Evolutionary conservation across 208 protist species (phyloP).

Genomic region (Angomonas ambiguus): DNA sequence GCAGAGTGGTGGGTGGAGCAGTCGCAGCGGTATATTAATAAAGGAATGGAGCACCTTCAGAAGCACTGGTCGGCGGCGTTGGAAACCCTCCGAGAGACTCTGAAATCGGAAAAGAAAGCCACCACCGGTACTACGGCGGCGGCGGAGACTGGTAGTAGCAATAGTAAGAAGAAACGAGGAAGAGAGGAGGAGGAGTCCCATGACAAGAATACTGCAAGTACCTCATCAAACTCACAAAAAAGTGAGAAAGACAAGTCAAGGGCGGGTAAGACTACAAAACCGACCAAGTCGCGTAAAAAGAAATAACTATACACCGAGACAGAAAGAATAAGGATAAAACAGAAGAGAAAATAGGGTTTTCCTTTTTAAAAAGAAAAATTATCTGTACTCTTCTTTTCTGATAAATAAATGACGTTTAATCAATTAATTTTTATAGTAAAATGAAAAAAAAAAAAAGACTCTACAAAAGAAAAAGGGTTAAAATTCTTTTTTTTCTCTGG

Average conservation of each 20-base stretch:
- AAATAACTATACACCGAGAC: neutral
- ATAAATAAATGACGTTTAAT: neutral
- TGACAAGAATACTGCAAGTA: too few relatives aligned
- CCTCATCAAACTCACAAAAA: too few relatives aligned
- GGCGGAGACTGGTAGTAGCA: too few relatives aligned
- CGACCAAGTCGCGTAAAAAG: neutral
- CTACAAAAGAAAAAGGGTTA: neutral
- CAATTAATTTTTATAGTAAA: neutral
- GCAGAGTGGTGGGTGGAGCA: constrained; percentile 57
- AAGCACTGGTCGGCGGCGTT: constrained; percentile 51
- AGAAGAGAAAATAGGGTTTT: neutral
- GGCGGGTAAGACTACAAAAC: too few relatives aligned
- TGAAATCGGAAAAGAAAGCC: constrained; percentile 2
- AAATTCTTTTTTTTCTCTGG: neutral
- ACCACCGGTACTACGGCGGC: neutral
- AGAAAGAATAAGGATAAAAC: neutral
- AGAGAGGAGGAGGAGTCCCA: neutral
- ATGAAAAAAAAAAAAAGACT: constrained; percentile 7
- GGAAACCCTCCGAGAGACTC: constrained; percentile 17
- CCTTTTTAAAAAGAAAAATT: neutral
- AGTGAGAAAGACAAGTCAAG: too few relatives aligned
- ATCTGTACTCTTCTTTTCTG: neutral
- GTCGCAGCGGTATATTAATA: constrained; percentile 30
- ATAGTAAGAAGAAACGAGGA: too few relatives aligned
- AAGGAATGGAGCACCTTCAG: constrained; percentile 46